These are phyloP conservation scores for Tranzscheliella williamsii DNA, from an alignment of 1,284 basidiomycete genomes.

Conservation along the genomic window DNA sequence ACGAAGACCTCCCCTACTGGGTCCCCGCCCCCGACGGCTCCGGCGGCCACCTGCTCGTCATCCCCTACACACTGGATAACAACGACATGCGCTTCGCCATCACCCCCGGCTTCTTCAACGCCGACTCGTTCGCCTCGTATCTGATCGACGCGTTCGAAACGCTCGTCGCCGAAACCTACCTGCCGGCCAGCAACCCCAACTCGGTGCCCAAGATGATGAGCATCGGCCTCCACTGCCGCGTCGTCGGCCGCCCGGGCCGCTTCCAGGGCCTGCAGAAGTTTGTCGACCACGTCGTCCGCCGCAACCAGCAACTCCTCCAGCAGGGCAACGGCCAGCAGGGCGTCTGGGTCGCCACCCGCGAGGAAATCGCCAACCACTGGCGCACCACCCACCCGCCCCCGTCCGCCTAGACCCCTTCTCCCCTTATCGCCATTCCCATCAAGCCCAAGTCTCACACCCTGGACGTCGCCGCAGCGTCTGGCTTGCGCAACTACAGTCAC, in stretches of 20 bases:
- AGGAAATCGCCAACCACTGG: slow-evolving; percentile 63
- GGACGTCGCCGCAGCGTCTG: too few species aligned
- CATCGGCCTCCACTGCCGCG: slow-evolving; percentile 62
- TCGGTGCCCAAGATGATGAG: slow-evolving; percentile 62
- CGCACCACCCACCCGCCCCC: slow-evolving; percentile 55
- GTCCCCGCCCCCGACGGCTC: slow-evolving; percentile 52
- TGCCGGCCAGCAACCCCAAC: slow-evolving; percentile 19
- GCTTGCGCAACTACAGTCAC: neutral
- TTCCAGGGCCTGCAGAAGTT: slow-evolving; percentile 61
- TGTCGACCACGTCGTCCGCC: slow-evolving; percentile 58
- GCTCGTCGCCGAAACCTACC: slow-evolving; percentile 57
- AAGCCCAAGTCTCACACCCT: too few species aligned
- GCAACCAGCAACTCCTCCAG: slow-evolving; percentile 40
- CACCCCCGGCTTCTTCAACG: slow-evolving; percentile 61
- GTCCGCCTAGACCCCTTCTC: too few species aligned
- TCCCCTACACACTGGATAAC: slow-evolving; percentile 62
- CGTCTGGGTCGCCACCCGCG: slow-evolving; percentile 63
- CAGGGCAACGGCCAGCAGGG: slow-evolving; percentile 37
- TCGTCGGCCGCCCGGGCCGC: slow-evolving; percentile 63
- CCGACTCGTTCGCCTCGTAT: slow-evolving; percentile 61
- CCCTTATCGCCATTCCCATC: too few species aligned
- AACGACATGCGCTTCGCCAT: slow-evolving; percentile 62
- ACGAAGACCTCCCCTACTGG: slow-evolving; percentile 63
- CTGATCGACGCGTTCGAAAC: slow-evolving; percentile 62
- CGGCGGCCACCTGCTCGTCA: slow-evolving; percentile 54